Base-by-base conservation (phyloP, 1,284 basidiomycete species). In the Abortiporus biennis region DNA sequence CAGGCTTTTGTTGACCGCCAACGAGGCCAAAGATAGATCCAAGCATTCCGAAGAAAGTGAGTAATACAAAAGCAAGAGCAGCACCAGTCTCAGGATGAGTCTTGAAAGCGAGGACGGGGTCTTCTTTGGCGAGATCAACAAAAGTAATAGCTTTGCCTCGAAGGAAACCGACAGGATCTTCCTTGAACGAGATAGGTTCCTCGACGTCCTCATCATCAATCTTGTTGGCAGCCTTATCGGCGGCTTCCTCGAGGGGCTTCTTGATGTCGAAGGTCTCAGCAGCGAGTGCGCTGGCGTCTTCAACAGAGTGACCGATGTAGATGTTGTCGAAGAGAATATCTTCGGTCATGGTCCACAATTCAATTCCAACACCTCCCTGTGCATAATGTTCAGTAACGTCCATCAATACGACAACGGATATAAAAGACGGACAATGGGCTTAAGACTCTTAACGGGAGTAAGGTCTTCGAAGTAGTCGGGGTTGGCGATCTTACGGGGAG, bases 271-370 rank as follows among this genome's bases (percentile, higher is more conserved):
- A 96, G 15, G 91, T 90, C 67, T 93, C 88, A 33, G 74, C 68
- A 47, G 91, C 89, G 54, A 97, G 69, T 12, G 69, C 66, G 64
- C 85, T 81, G 53, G 93, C 93, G 50, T 94, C 88, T 37, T 79
- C 78, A 45, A 78, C 63, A 23, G 91, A 92, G 72, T 92, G 84
- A 47, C 92, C 92, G 49, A 98, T 67, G 71, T 92, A 97, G 58
- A 98, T 80, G 75, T 96, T 93, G 69, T 92, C 82, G 64, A 93
- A 96, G 55, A 96, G 78, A 54, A 96, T 96, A 61, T 94, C 89
- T 67, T 96, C 92, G 37, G 92, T 94, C 94, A 97, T 98, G 44
- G 92, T 94, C 93, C 93, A 98, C 57, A 97, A 80, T 67, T 98
- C 93, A 49, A 97, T 93, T 62, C 93, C 93, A 52, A 97, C 78